These are phyloP conservation scores for Kluyveromyces sp. DNA, from an alignment of 1,139 yeast genomes.

Conservation along the genomic window DNA sequence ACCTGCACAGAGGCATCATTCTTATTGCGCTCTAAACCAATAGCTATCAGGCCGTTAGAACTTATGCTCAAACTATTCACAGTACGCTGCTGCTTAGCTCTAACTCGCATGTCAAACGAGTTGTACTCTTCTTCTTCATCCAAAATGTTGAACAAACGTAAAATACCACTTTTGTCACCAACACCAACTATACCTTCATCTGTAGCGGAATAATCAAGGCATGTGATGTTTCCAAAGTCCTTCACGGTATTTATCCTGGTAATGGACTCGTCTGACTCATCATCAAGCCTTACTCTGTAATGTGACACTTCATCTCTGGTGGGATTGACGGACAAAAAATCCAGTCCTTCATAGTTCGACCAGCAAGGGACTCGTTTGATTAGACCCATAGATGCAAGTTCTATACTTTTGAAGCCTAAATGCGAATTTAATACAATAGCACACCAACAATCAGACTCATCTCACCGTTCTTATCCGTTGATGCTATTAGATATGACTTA, in stretches of 20 bases:
- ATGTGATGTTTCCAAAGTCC: constrained; percentile 68
- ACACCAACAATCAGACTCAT: background rate
- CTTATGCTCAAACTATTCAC: constrained; percentile 73
- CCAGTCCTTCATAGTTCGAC: constrained; percentile 27
- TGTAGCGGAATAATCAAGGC: constrained; percentile 56
- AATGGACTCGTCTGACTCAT: constrained; percentile 38
- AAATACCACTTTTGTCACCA: constrained; percentile 67
- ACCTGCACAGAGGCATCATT: constrained; percentile 73
- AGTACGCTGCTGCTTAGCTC: constrained; percentile 65
- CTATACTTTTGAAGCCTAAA: too few relatives aligned
- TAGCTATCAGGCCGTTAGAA: constrained; percentile 57
- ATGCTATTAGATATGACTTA: too few relatives aligned
- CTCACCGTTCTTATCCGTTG: background rate
- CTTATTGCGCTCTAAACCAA: constrained; percentile 74
- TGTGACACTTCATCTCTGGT: constrained; percentile 34
- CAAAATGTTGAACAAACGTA: constrained; percentile 56
- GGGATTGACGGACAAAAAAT: constrained; percentile 33
- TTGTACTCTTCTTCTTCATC: constrained; percentile 12
- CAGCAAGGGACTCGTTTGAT: constrained; percentile 28
- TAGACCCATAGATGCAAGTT: constrained; percentile 25
- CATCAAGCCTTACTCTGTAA: constrained; percentile 29
- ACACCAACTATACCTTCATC: constrained; percentile 59
- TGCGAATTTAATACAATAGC: too few relatives aligned
- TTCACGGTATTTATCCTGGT: constrained; percentile 45
- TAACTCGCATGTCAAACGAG: constrained; percentile 31